These are phyloP conservation scores for Tulasnella sp. DNA, from an alignment of 768 basidiomycete genomes.

Conservation along the genomic window DNA sequence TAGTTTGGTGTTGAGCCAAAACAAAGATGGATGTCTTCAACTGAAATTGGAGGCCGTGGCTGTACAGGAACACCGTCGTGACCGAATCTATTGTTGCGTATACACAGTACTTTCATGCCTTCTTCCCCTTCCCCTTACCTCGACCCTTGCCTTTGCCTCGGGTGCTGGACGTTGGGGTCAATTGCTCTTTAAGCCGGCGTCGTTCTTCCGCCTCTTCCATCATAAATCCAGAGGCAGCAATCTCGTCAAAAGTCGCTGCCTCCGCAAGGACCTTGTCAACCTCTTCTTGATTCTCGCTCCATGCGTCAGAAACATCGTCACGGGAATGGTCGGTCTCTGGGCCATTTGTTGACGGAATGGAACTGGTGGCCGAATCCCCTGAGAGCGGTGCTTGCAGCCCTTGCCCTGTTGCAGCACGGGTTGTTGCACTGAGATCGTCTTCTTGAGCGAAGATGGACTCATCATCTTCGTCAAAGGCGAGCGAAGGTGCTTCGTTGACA, in stretches of 20 bases:
- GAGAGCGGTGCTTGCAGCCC: neutral
- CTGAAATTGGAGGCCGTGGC: neutral
- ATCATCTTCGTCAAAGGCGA: slow-evolving; percentile 21
- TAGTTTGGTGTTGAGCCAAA: neutral
- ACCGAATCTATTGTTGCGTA: slow-evolving; percentile 5
- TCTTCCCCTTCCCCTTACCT: slow-evolving; percentile 8
- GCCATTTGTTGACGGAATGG: slow-evolving; percentile 17
- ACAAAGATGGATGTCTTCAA: slow-evolving; percentile 8
- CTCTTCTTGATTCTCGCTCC: slow-evolving; percentile 26
- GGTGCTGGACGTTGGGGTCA: neutral
- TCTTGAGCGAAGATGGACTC: slow-evolving; percentile 7
- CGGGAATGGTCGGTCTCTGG: neutral
- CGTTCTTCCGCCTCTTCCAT: slow-evolving; percentile 25
- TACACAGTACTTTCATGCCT: neutral
- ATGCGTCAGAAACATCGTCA: slow-evolving; percentile 7
- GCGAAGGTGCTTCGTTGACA: slow-evolving; percentile 12
- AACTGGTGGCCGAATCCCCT: neutral
- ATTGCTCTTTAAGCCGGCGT: neutral
- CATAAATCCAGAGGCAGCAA: slow-evolving; percentile 16
- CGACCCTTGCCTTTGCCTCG: slow-evolving; percentile 10
- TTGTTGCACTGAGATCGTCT: neutral
- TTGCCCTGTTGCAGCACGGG: neutral
- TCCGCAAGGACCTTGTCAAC: slow-evolving; percentile 16
- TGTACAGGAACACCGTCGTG: slow-evolving; percentile 1
- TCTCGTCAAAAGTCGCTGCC: slow-evolving; percentile 25